Evolutionary conservation across 768 basidiomycete species (phyloP).

Genomic region (Astraeus odoratus): DNA sequence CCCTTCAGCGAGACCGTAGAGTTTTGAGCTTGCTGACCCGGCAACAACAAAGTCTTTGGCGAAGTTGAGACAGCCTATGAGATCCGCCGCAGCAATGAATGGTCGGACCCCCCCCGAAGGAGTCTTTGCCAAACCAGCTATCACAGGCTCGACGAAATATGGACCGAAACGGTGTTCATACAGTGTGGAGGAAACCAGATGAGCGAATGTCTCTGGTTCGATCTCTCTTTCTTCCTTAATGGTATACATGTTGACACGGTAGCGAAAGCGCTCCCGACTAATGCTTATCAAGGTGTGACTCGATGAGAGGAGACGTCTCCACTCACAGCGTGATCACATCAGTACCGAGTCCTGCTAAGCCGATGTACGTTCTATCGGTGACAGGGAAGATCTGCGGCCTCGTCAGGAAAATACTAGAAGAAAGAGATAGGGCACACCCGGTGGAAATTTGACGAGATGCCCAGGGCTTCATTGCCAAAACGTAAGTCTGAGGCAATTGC

Average conservation of each 20-base stretch:
- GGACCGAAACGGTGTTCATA: constrained; percentile 96
- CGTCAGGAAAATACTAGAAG: constrained; percentile 9
- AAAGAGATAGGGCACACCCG: constrained; percentile 49
- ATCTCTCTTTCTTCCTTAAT: constrained; percentile 99
- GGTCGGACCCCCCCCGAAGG: constrained; percentile 75
- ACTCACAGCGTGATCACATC: constrained; percentile 88
- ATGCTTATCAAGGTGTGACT: constrained; percentile 3
- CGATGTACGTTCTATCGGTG: constrained; percentile 86
- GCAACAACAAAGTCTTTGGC: constrained; percentile 97
- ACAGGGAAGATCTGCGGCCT: constrained; percentile 79
- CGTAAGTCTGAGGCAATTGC: constrained; percentile 96
- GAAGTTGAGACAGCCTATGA: constrained; percentile 89
- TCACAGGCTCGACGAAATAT: constrained; percentile 94
- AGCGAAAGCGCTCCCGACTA: constrained; percentile 87
- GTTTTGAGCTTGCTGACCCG: constrained; percentile 85
- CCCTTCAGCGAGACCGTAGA: constrained; percentile 96
- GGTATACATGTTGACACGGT: constrained; percentile 96
- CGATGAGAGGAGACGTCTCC: neutral
- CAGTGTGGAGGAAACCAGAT: constrained; percentile 89
- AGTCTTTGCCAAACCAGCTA: constrained; percentile 81
- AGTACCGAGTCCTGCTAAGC: constrained; percentile 86
- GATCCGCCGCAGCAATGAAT: constrained; percentile 92
- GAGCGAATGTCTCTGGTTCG: constrained; percentile 92
- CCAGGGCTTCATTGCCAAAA: constrained; percentile 80
- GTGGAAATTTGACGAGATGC: constrained; percentile 88